Evolutionary conservation across 1,139 yeast genomes (phyloP), one percentile per base, ranked within the genome.

Genomic region (Geotrichum europaeum): DNA sequence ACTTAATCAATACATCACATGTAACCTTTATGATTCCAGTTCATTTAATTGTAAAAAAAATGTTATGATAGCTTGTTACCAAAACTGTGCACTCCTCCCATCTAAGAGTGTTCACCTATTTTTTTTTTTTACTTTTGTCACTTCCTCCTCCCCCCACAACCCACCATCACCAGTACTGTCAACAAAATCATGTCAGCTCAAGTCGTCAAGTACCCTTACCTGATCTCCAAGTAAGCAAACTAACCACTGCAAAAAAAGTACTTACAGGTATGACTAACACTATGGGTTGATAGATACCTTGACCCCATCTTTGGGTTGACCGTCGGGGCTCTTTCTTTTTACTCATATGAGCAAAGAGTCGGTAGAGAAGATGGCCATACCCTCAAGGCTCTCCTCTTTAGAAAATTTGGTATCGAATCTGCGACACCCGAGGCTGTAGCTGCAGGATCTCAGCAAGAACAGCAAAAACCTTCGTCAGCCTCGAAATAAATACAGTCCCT

Each of bases 221-320:
- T 60, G 30, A 60, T 60, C 50, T 60, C 63, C 25, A 60, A 60
- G 63, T 60, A 55, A 49, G 63, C 25, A 13, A 24, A 1, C 15
- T 24, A n/a, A 13, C 34, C 13, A 9, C 20, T 28, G 9, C 6
- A 5, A 2, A 20, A 2, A 20, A 40, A 12, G 18, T 51, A 30
- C n/a, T 30, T 30, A 58, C 7, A 22, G 49, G 18, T 43, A n/a
- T 18, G 15, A 9, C 53, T 49, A 49, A 30, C 51, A 25, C 18
- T 13, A 24, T 47, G 22, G 22, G 45, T 20, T 57, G 7, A 20
- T 40, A 61, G 64, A 45, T 55, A 49, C 50, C 49, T 54, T 9
- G 64, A 62, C 51, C 64, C 64, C 12, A 12, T 62, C 4, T 62
- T 62, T 59, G 64, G 64, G 9, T 24, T 62, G n/a, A 49, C 61